Evolutionary conservation across 176 grass and related monocot genomes (phyloP), one percentile per base, ranked within the genome.

Genomic region (Musa schizocarpa): DNA sequence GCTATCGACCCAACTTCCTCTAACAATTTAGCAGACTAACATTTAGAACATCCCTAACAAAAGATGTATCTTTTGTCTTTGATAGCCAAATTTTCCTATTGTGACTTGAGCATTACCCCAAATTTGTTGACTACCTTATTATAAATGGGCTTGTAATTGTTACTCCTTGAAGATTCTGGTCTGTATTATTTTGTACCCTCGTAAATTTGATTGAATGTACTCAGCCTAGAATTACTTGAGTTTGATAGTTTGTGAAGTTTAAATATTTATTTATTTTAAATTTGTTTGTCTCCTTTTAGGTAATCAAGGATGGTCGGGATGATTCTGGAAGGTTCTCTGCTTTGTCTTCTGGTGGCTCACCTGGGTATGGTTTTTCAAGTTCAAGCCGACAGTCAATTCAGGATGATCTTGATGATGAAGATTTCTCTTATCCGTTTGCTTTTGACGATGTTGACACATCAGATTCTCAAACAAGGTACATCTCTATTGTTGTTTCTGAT

Each of bases 241-340:
- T 11, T 50, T 27, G 2, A 73, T 13, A 8, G 6, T 25, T 20
- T 74, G 13, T 6, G 9, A 56, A 27, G 10, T 65, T 77, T 4
- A 19, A 10, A 3, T 16, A 22, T 52, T 24, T 25, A 9, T 52
- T 16, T 52, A 9, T 34, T 54, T 17, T 58, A 52, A 69, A 50
- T 65, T 65, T 3, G 9, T 24, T 77, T 65, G 1, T 57, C 53
- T 74, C 72, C 17, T 56, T 51, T 62, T 63, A 80, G 84, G 80
- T 53, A 69, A 69, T 79, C 3, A 98, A 87, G 68, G 95, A 98
- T 49, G 87, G 74, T 70, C 86, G 76, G 81, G 95, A 93, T 83
- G 95, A 91, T 85, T 98, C 90, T 82, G 95, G 95, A 73, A 89
- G 90, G 68, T 97, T 97, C 69, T 93, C 93, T 85, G 86, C 74